These are phyloP conservation scores for Xylaria curta DNA, from an alignment of 495 filamentous ascomycete genomes.

Conservation along the genomic window DNA sequence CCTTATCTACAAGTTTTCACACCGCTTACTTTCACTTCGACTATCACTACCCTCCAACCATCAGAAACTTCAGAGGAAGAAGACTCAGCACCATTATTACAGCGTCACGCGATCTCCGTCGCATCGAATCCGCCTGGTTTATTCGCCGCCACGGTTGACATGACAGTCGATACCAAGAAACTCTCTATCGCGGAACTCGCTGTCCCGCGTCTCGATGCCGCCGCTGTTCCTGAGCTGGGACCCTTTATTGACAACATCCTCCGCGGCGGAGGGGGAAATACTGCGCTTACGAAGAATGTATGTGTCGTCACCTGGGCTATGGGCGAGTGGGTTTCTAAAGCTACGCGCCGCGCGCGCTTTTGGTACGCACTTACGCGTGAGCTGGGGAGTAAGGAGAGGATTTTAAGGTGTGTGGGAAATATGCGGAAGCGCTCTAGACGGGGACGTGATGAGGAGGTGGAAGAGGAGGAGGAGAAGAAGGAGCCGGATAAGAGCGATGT, in stretches of 20 bases:
- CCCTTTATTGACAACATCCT: slow-evolving; percentile 46
- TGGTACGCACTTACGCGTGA: slow-evolving; percentile 54
- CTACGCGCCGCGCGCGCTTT: slow-evolving; percentile 50
- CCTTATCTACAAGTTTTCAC: slow-evolving; percentile 65
- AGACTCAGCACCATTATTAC: slow-evolving; percentile 40
- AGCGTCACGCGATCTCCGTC: slow-evolving; percentile 49
- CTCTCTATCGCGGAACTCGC: slow-evolving; percentile 46
- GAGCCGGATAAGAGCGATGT: slow-evolving; percentile 33
- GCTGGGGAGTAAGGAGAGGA: slow-evolving; percentile 38
- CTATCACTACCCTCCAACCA: slow-evolving; percentile 47
- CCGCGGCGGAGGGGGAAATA: slow-evolving; percentile 30
- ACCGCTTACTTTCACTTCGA: slow-evolving; percentile 58
- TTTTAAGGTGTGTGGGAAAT: slow-evolving; percentile 37
- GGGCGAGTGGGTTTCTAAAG: slow-evolving; percentile 58
- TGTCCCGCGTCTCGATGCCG: slow-evolving; percentile 51
- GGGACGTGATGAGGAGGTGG: slow-evolving; percentile 31
- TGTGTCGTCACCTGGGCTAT: slow-evolving; percentile 57
- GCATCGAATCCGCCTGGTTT: slow-evolving; percentile 46
- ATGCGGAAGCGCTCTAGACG: slow-evolving; percentile 35
- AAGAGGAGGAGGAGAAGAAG: slow-evolving; percentile 23
- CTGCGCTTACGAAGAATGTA: slow-evolving; percentile 49
- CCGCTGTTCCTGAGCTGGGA: slow-evolving; percentile 49
- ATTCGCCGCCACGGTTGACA: slow-evolving; percentile 53
- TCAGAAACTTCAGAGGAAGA: slow-evolving; percentile 23
- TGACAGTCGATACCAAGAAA: slow-evolving; percentile 53